phyloP scores from a whole-genome alignment of 2,329 filamentous ascomycete species.

The Colletotrichum aenigma region DNA sequence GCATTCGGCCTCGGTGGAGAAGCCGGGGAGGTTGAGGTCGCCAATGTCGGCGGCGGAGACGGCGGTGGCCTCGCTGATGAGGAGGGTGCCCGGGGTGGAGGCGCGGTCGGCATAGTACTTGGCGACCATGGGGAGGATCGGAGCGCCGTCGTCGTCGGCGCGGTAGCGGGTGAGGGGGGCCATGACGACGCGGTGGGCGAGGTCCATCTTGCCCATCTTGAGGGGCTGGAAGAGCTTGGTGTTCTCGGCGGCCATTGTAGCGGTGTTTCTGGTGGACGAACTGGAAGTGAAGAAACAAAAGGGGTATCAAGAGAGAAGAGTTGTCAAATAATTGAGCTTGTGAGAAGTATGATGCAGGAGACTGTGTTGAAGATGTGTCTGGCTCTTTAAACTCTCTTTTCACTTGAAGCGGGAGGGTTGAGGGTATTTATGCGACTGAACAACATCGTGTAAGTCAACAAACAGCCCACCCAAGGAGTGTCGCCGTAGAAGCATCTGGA shows the following conservation, averaged over 20 bases:
- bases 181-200: constrained; percentile 55
- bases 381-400: neutral
- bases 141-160: constrained; percentile 41
- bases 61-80: constrained; percentile 34
- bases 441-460: neutral
- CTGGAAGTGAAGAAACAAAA: neutral
- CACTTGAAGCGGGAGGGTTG: neutral
- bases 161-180: constrained; percentile 63
- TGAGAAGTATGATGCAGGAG: neutral
- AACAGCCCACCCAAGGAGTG: neutral
- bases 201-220: constrained; percentile 39
- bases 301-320: neutral
- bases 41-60: constrained; percentile 27
- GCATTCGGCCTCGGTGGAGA: constrained; percentile 40
- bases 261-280: neutral
- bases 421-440: constrained; percentile 6
- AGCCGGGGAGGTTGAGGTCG: constrained; percentile 39
- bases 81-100: constrained; percentile 46
- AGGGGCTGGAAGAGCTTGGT: constrained; percentile 47
- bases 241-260: constrained; percentile 13
- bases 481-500: constrained; percentile 17
- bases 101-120: constrained; percentile 34
- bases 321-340: neutral
- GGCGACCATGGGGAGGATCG: constrained; percentile 26
- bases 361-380: neutral